A percentile compares a stretch with the other conserved stretches of the same genome.
Evolutionary conservation across 768 basidiomycete species (phyloP).

Genomic region (Suillus brevipes): DNA sequence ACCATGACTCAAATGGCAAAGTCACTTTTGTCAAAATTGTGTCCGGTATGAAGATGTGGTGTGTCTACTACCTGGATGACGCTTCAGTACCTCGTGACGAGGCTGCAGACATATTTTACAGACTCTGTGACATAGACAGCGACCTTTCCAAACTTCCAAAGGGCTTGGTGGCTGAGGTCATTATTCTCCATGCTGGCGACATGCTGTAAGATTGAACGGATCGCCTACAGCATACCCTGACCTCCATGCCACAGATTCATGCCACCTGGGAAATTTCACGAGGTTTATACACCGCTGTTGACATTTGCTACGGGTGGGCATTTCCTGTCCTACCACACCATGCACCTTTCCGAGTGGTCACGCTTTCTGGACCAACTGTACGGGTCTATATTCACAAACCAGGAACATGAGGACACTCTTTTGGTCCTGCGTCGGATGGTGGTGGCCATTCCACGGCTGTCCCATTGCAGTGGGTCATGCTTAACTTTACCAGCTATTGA

Average conservation of each 20-base stretch:
- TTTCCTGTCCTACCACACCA: neutral
- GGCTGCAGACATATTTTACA: neutral
- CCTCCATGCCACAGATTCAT: neutral
- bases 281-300: neutral
- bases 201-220: neutral
- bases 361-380: neutral
- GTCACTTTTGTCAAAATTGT: neutral
- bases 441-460: no score
- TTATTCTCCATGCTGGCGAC: neutral
- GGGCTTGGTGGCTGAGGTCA: neutral
- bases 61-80: neutral
- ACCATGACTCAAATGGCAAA: neutral
- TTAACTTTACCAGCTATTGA: no score
- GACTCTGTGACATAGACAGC: neutral
- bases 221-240: neutral
- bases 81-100: neutral
- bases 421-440: no score
- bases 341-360: neutral
- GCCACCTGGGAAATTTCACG: neutral
- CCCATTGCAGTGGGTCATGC: no score
- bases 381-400: no score
- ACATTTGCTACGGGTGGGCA: neutral
- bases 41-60: neutral
- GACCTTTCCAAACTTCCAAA: neutral
- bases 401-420: no score